Conservation (phyloP, 345 rosid genomes). For the Murraya koenigii region DNA sequence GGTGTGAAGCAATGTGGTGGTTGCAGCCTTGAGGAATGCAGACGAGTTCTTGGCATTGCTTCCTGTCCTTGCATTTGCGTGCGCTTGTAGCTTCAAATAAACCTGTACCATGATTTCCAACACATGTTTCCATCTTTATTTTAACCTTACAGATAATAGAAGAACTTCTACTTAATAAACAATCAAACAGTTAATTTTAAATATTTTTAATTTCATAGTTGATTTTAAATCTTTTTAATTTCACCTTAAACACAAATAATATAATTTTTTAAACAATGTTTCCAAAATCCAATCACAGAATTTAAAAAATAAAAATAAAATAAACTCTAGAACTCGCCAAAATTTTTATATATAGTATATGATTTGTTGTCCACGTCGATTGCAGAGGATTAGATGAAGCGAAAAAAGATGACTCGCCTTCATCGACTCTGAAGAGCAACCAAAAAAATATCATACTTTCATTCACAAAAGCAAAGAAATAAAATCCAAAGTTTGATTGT, state of each 20-base stretch:
- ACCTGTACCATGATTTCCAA: conserved; percentile 41
- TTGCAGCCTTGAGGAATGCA: conserved; percentile 92
- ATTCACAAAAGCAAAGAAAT: neutral
- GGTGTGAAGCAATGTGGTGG: conserved; percentile 89
- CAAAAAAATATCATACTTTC: neutral
- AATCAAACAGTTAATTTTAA: neutral
- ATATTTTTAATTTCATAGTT: neutral
- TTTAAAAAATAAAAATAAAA: neutral
- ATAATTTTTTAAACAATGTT: neutral
- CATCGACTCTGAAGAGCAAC: neutral
- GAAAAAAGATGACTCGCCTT: neutral
- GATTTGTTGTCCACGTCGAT: too few species aligned
- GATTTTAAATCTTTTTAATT: neutral
- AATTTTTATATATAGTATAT: too few species aligned
- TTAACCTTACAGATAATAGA: neutral
- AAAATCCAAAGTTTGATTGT: neutral
- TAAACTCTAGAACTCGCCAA: neutral
- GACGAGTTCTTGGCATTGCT: conserved; percentile 78
- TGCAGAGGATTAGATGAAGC: neutral
- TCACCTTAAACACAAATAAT: neutral
- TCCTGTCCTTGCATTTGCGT: conserved; percentile 77
- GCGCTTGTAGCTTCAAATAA: conserved; percentile 79
- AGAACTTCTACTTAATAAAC: neutral
- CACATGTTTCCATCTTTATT: neutral
- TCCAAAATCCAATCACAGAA: neutral